phyloP scores from a whole-genome alignment of 1,139 yeast genomes.

The Suhomyces chickasaworum region DNA sequence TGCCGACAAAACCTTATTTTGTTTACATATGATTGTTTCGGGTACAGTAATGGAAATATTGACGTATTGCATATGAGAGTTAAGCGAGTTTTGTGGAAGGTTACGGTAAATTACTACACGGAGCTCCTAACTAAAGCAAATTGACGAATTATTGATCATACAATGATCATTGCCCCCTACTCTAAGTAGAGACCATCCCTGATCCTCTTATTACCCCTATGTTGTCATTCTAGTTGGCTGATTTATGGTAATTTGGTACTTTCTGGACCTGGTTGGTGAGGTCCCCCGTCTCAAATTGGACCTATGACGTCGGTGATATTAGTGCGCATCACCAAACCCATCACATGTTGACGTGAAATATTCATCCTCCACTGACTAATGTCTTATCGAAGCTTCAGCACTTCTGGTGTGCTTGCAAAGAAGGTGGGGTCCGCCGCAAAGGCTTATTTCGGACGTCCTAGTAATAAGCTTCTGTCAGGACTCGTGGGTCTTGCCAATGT shows the following conservation, averaged over 20 bases:
- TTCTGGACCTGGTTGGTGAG: too few relatives aligned
- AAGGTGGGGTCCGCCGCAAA: constrained; percentile 2
- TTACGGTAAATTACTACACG: too few relatives aligned
- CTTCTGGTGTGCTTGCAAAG: constrained; percentile 8
- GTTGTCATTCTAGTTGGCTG: too few relatives aligned
- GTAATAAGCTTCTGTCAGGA: constrained; percentile 55
- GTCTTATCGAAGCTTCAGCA: constrained; percentile 11
- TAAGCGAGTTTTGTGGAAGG: neutral
- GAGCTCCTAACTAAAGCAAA: too few relatives aligned
- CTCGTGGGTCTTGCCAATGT: constrained; percentile 79
- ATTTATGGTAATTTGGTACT: too few relatives aligned
- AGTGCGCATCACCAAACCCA: neutral
- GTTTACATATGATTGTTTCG: neutral
- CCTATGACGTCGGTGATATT: neutral
- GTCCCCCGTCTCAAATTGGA: too few relatives aligned
- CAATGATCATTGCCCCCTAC: too few relatives aligned
- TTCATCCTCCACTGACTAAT: neutral
- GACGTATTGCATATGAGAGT: neutral
- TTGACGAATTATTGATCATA: too few relatives aligned
- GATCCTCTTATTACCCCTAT: too few relatives aligned
- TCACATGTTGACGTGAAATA: neutral
- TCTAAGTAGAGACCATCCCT: too few relatives aligned
- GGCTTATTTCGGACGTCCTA: constrained; percentile 51
- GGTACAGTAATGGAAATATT: neutral
- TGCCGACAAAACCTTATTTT: neutral